Conservation (phyloP, 2,329 filamentous ascomycete genomes). For the Simplicillium aogashimaense region DNA sequence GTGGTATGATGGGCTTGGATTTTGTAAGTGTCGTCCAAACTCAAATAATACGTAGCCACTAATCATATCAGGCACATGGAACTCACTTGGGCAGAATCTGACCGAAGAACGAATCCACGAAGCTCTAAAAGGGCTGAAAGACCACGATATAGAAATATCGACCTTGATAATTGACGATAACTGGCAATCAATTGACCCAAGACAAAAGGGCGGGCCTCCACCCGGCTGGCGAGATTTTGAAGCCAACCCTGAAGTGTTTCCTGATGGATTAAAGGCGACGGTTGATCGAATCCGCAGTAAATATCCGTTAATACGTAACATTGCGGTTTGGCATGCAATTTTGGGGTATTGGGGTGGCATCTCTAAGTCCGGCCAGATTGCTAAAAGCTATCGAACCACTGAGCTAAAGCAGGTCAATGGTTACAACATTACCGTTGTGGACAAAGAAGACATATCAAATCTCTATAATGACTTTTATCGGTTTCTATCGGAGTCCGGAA, state of each 20-base stretch:
- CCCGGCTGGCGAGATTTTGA: slow-evolving; percentile 76
- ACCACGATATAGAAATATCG: slow-evolving; percentile 65
- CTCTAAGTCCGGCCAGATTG: slow-evolving; percentile 62
- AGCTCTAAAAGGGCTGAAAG: slow-evolving; percentile 62
- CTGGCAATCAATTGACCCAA: slow-evolving; percentile 67
- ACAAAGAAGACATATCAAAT: slow-evolving; percentile 59
- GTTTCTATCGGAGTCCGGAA: slow-evolving; percentile 63
- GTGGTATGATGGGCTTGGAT: slow-evolving; percentile 89
- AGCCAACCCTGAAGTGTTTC: slow-evolving; percentile 70
- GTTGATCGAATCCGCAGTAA: slow-evolving; percentile 58
- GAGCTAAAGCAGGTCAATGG: slow-evolving; percentile 41
- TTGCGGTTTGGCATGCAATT: slow-evolving; percentile 92
- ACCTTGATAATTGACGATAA: slow-evolving; percentile 95
- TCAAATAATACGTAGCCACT: slow-evolving; percentile 7
- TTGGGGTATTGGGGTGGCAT: slow-evolving; percentile 89
- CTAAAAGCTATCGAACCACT: slow-evolving; percentile 67
- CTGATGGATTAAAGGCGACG: slow-evolving; percentile 64
- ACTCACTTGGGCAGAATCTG: slow-evolving; percentile 73
- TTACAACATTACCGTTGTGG: slow-evolving; percentile 57
- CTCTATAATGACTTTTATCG: slow-evolving; percentile 90
- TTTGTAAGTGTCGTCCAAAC: slow-evolving; percentile 48
- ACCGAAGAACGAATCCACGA: slow-evolving; percentile 70
- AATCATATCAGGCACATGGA: slow-evolving; percentile 64
- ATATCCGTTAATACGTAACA: slow-evolving; percentile 65
- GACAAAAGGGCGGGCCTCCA: slow-evolving; percentile 33